phyloP scores from a whole-genome alignment of 2,329 filamentous ascomycete genomes.

The Teratosphaeria destructans region DNA sequence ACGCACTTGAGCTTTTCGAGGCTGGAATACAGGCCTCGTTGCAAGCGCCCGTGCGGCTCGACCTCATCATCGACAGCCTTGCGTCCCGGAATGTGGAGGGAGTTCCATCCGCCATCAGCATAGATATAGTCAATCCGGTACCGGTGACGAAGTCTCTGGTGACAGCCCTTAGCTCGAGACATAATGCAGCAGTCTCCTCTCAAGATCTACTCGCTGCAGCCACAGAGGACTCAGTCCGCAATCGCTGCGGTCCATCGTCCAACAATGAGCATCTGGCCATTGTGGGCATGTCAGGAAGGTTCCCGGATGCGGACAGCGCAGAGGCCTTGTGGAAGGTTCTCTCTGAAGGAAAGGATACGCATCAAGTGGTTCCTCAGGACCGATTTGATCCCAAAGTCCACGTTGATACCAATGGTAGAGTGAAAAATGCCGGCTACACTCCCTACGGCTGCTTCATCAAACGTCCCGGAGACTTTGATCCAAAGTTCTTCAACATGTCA shows the following conservation, averaged over 20 bases:
- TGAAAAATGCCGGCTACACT: conserved; percentile 11
- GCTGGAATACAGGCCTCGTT: background rate
- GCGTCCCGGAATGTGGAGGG: background rate
- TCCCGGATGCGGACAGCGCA: conserved; percentile 8
- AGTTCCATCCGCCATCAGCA: background rate
- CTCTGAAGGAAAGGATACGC: background rate
- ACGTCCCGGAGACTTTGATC: conserved; percentile 29
- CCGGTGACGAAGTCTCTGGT: too few species aligned
- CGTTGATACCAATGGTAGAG: background rate
- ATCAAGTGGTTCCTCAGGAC: background rate
- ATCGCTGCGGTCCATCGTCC: background rate
- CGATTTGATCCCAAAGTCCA: background rate
- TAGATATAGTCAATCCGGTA: background rate
- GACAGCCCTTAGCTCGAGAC: background rate
- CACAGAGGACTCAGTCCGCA: background rate
- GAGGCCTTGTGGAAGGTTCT: conserved; percentile 11
- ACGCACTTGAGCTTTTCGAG: background rate
- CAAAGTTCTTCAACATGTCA: conserved; percentile 32
- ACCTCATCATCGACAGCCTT: background rate
- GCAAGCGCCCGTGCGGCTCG: background rate
- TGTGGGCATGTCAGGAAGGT: conserved; percentile 14
- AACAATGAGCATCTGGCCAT: conserved; percentile 8
- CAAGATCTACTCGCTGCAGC: background rate
- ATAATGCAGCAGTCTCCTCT: background rate
- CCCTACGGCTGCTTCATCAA: conserved; percentile 30